phyloP scores from a whole-genome alignment of 331 rosid genomes.

The Saraca asoca region DNA sequence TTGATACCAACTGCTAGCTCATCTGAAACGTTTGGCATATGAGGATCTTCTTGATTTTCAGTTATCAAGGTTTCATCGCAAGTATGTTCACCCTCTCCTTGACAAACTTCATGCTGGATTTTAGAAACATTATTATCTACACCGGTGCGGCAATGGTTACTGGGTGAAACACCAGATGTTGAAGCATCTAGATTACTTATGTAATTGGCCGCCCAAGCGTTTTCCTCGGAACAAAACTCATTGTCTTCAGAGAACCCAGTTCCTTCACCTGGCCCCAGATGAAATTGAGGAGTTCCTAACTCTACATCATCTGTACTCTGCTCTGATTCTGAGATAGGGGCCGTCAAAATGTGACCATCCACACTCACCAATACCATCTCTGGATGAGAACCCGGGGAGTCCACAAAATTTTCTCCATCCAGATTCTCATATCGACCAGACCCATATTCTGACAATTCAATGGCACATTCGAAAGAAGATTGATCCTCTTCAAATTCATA shows the following conservation, averaged over 20 bases:
- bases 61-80: conserved; percentile 40
- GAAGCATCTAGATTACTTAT: conserved; percentile 52
- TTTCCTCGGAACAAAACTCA: conserved; percentile 52
- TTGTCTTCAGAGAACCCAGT: conserved; percentile 66
- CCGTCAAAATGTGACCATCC: conserved; percentile 76
- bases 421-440: conserved; percentile 49
- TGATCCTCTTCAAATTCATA: conserved; percentile 68
- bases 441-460: conserved; percentile 59
- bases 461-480: conserved; percentile 52
- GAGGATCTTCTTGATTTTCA: conserved; percentile 39
- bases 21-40: conserved; percentile 38
- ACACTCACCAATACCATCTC: conserved; percentile 89
- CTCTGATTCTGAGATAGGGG: conserved; percentile 77
- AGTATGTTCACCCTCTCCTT: conserved; percentile 7
- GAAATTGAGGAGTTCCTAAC: conserved; percentile 67
- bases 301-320: conserved; percentile 60
- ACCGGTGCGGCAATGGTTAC: conserved; percentile 15
- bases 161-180: conserved; percentile 39
- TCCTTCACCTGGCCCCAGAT: conserved; percentile 73
- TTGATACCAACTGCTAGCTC: conserved; percentile 33
- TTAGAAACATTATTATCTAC: conserved; percentile 28
- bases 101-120: no score
- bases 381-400: conserved; percentile 56
- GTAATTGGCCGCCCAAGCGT: conserved; percentile 67
- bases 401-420: conserved; percentile 50